A percentile compares a stretch with the other conserved stretches of the same genome.
Evolutionary conservation across 352 stramenopile species (phyloP).

Genomic region (Phytophthora fragariaefolia): DNA sequence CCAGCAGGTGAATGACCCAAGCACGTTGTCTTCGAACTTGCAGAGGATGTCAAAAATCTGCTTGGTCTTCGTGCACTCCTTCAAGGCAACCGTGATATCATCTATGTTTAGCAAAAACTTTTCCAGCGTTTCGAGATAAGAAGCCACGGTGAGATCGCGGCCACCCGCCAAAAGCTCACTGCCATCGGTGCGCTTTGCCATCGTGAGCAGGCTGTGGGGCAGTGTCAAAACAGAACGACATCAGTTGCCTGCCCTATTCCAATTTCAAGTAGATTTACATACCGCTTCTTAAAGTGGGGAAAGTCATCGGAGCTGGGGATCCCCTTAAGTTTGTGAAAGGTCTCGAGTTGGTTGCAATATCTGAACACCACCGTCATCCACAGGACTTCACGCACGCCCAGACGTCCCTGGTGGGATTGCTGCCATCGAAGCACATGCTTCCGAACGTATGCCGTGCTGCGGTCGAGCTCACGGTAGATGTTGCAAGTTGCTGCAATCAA

Average conservation of each 20-base stretch:
- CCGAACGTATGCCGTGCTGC: slow-evolving; percentile 80
- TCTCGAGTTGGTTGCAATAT: slow-evolving; percentile 86
- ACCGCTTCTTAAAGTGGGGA: slow-evolving; percentile 71
- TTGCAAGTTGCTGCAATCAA: slow-evolving; percentile 70
- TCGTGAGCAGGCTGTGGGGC: slow-evolving; percentile 51
- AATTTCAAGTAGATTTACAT: neutral
- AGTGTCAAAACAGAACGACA: neutral
- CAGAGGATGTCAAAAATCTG: slow-evolving; percentile 70
- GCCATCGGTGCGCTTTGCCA: slow-evolving; percentile 65
- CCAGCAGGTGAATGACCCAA: slow-evolving; percentile 90
- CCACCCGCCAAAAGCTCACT: slow-evolving; percentile 58
- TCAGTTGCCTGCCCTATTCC: neutral
- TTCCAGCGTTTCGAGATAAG: slow-evolving; percentile 73
- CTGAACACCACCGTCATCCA: slow-evolving; percentile 86
- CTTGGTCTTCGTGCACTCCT: slow-evolving; percentile 52
- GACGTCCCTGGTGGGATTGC: slow-evolving; percentile 66
- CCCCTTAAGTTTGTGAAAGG: slow-evolving; percentile 78
- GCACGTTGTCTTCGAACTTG: slow-evolving; percentile 70
- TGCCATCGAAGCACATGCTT: slow-evolving; percentile 86
- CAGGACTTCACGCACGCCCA: slow-evolving; percentile 76
- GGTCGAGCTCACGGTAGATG: slow-evolving; percentile 85
- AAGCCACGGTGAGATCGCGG: slow-evolving; percentile 60
- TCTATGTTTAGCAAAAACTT: slow-evolving; percentile 74
- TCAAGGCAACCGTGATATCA: slow-evolving; percentile 60
- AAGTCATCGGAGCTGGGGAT: slow-evolving; percentile 81